phyloP scores from a whole-genome alignment of 805 yeast genomes.

The Lachancea lanzarotensis region DNA sequence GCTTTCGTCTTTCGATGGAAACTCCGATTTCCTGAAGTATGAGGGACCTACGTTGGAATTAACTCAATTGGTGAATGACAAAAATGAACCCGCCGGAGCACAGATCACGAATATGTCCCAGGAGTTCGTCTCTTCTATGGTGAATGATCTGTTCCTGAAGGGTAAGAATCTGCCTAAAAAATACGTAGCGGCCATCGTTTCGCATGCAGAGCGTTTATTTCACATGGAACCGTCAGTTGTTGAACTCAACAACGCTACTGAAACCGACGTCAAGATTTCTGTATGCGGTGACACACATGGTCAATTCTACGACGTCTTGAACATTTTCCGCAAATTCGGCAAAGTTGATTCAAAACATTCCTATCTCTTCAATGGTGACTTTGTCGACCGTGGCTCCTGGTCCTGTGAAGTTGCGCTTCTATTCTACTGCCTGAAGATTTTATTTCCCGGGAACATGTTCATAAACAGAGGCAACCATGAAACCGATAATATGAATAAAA shows the following conservation, averaged over 20 bases:
- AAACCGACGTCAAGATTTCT: conserved; percentile 44
- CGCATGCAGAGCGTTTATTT: conserved; percentile 61
- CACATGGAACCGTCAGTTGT: conserved; percentile 64
- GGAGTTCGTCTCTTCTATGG: conserved; percentile 57
- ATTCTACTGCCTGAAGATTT: conserved; percentile 67
- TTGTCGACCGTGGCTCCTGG: conserved; percentile 98
- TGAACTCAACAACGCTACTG: conserved; percentile 45
- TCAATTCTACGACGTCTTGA: conserved; percentile 83
- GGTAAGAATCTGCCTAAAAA: conserved; percentile 74
- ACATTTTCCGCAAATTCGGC: conserved; percentile 72
- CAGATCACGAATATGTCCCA: conserved; percentile 39
- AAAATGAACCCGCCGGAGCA: conserved; percentile 23
- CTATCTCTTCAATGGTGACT: conserved; percentile 92
- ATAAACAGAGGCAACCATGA: conserved; percentile 96
- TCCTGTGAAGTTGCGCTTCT: conserved; percentile 90
- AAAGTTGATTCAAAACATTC: conserved; percentile 54
- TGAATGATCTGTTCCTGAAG: conserved; percentile 55
- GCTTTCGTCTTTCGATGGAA: conserved; percentile 28
- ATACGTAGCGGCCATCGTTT: conserved; percentile 75
- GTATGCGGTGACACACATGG: conserved; percentile 99
- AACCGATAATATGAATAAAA: conserved; percentile 92
- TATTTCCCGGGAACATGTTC: conserved; percentile 63
- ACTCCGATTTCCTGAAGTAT: conserved; percentile 27
- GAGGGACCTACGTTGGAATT: conserved; percentile 26
- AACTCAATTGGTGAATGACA: conserved; percentile 26